Conservation (phyloP, 2,329 filamentous ascomycete species). For the Chaetomiaceae sp. region DNA sequence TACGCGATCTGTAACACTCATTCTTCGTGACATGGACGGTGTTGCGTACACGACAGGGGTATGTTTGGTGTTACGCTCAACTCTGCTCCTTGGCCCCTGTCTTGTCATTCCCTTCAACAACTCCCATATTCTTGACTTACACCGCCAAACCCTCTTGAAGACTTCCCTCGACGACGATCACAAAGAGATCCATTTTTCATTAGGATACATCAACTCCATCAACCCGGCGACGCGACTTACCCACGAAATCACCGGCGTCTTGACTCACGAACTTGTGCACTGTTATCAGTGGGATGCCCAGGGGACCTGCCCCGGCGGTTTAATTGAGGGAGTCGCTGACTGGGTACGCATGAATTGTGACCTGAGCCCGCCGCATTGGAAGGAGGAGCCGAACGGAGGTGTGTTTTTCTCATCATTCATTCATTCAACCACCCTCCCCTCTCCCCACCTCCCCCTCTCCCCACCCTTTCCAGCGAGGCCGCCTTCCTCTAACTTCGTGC, state of each 20-base stretch:
- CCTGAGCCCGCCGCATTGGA: conserved; percentile 80
- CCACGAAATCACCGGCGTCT: conserved; percentile 70
- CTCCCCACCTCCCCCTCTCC: background rate
- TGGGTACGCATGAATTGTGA: conserved; percentile 76
- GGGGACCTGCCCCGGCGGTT: conserved; percentile 59
- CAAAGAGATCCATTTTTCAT: conserved; percentile 87
- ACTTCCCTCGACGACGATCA: conserved; percentile 73
- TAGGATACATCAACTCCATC: conserved; percentile 61
- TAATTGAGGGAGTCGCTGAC: conserved; percentile 89
- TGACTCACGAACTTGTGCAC: conserved; percentile 91
- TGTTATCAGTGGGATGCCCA: conserved; percentile 77
- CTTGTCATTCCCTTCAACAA: no score
- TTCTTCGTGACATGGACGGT: conserved; percentile 72
- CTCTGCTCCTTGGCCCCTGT: background rate
- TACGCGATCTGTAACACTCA: conserved; percentile 80
- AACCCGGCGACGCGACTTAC: conserved; percentile 35
- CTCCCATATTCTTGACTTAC: background rate
- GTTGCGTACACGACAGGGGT: conserved; percentile 74
- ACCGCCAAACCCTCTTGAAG: conserved; percentile 26
- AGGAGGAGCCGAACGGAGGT: conserved; percentile 38
- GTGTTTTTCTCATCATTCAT: conserved; percentile 1
- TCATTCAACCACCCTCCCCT: background rate
- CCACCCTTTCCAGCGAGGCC: no score
- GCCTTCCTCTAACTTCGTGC: background rate
- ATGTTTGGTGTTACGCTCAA: background rate